Evolutionary conservation across 768 basidiomycete species (phyloP), one percentile per base, ranked within the genome.

Genomic region (Podaxis mareebaensis): DNA sequence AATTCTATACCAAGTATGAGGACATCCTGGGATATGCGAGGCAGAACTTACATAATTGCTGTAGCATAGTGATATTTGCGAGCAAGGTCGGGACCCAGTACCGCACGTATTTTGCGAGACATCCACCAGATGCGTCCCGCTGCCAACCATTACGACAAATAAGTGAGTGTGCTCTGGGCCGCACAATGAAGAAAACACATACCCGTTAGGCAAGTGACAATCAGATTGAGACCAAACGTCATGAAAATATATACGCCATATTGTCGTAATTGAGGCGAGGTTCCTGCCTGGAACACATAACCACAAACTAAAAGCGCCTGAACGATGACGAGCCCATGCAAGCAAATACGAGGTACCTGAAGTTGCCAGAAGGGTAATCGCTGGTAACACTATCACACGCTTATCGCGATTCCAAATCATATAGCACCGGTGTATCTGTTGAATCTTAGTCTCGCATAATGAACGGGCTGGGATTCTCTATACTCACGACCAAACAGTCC

Each of bases 131-230:
- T 56, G 3, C 54, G 36, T 40, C 20, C 54, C 22, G 54, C 54
- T 56, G 22, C 2, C 10, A 3, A 8, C 17, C 8, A n/a, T 7
- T 17, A 46, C 10, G 20, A 20, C n/a, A 46, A 6, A 8, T n/a
- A n/a, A 40, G 7, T 5, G n/a, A 12, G 7, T 56, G n/a, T 39
- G n/a, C 12, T 2, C 15, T 20, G 8, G n/a, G n/a, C 24, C 20
- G 13, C 12, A 30, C 30, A 8, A 11, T 39, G 54, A 39, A 11
- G 12, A 40, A 11, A 51, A 12, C 6, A 11, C 71, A 22, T 42
- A 77, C 77, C 77, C 26, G 75, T 75, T 53, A 80, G 61, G 2
- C 65, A 62, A 8, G 76, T 79, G 7, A 77, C 61, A 40, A 76
- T 59, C 13, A 77, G 63, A 52, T 80, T 80, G 36, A 75, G 69